Conservation (phyloP, 2,329 filamentous ascomycete genomes). For the Diaporthe ilicicola region DNA sequence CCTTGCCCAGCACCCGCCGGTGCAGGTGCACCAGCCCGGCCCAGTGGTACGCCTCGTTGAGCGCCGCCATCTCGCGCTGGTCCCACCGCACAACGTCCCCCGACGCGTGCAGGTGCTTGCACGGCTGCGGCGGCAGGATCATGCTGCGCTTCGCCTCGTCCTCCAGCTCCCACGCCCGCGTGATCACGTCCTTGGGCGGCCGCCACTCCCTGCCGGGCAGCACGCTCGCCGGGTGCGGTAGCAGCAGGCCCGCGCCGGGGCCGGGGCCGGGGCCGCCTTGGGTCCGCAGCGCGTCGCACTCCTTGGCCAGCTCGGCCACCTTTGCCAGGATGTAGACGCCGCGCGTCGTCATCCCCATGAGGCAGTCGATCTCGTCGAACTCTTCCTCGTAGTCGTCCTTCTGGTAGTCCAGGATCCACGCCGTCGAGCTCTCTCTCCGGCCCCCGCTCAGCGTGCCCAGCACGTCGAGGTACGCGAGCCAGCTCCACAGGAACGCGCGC, state of each 20-base stretch:
- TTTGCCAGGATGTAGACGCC: slow-evolving; percentile 76
- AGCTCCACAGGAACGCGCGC: slow-evolving; percentile 79
- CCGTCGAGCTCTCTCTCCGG: slow-evolving; percentile 54
- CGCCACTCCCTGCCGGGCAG: slow-evolving; percentile 58
- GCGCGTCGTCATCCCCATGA: slow-evolving; percentile 79
- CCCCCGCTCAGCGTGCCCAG: slow-evolving; percentile 76
- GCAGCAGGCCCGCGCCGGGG: neutral
- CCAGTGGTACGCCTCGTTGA: slow-evolving; percentile 83
- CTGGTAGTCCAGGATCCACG: slow-evolving; percentile 59
- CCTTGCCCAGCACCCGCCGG: slow-evolving; percentile 73
- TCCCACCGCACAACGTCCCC: slow-evolving; percentile 66
- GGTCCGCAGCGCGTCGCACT: slow-evolving; percentile 73
- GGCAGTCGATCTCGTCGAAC: slow-evolving; percentile 76
- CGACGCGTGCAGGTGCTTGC: slow-evolving; percentile 55
- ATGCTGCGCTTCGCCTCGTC: slow-evolving; percentile 68
- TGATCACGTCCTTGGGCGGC: slow-evolving; percentile 62
- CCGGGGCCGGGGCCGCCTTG: slow-evolving; percentile 21
- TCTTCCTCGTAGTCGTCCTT: slow-evolving; percentile 63
- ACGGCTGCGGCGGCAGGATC: slow-evolving; percentile 50
- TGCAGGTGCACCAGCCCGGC: slow-evolving; percentile 79
- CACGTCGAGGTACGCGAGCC: slow-evolving; percentile 87
- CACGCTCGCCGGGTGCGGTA: slow-evolving; percentile 40
- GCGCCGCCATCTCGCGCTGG: slow-evolving; percentile 71
- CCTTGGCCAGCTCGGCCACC: slow-evolving; percentile 74
- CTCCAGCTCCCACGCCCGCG: slow-evolving; percentile 67